Conservation (phyloP, 2,329 filamentous ascomycete genomes). For the Myriosclerotinia scirpicola region DNA sequence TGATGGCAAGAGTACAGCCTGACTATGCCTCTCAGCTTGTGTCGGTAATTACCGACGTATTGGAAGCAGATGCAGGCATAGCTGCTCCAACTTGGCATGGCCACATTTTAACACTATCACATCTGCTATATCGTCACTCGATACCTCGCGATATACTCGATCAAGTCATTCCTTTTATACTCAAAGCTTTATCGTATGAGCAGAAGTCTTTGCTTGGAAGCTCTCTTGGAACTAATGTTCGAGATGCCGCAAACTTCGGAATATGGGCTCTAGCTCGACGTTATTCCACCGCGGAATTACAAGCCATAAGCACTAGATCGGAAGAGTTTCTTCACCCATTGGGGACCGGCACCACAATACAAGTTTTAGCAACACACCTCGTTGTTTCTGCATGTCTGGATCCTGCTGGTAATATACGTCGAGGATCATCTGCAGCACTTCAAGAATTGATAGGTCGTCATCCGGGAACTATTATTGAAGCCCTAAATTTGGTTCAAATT, state of each 20-base stretch:
- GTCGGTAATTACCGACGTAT: conserved; percentile 76
- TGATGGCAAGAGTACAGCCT: conserved; percentile 74
- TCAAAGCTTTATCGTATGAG: conserved; percentile 83
- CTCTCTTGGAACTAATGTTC: conserved; percentile 83
- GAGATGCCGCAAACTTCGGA: conserved; percentile 94
- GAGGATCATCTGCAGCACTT: conserved; percentile 87
- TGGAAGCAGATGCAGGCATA: conserved; percentile 50
- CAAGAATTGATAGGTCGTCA: conserved; percentile 94
- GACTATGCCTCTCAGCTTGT: conserved; percentile 86
- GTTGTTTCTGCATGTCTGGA: conserved; percentile 82
- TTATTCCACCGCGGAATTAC: conserved; percentile 77
- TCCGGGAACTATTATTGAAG: conserved; percentile 77
- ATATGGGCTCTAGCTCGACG: conserved; percentile 89
- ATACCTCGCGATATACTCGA: conserved; percentile 69
- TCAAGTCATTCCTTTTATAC: conserved; percentile 72
- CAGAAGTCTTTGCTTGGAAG: conserved; percentile 82
- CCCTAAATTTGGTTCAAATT: conserved; percentile 69
- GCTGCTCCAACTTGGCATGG: conserved; percentile 75
- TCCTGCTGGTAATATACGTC: conserved; percentile 86
- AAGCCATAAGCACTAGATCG: conserved; percentile 51
- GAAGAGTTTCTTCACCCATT: conserved; percentile 30
- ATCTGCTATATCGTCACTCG: conserved; percentile 81
- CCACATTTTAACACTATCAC: conserved; percentile 80
- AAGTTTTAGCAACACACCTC: conserved; percentile 77
- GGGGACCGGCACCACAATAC: conserved; percentile 52